phyloP scores from a whole-genome alignment of 306 rosid species.

The Prunus fruticosa region DNA sequence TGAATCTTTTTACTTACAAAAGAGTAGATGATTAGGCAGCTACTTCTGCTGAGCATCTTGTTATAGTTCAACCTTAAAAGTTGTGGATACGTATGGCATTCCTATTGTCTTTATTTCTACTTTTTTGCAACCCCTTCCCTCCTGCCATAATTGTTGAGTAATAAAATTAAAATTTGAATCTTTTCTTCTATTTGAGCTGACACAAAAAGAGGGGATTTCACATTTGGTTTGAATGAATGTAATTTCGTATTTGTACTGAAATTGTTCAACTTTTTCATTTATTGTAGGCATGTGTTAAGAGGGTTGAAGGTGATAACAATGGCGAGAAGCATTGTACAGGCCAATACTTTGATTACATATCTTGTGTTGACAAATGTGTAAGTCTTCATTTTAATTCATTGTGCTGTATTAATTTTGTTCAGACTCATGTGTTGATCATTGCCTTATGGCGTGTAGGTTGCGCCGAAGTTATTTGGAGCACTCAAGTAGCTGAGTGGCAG shows the following conservation, averaged over 20 bases:
- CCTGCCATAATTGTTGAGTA: background rate
- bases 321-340: slow-evolving; percentile 79
- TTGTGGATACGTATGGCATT: too few relatives aligned
- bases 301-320: slow-evolving; percentile 49
- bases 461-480: slow-evolving; percentile 2
- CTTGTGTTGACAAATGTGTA: slow-evolving; percentile 79
- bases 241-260: background rate
- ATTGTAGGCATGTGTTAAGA: slow-evolving; percentile 62
- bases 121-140: background rate
- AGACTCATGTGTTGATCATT: background rate
- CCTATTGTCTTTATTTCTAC: too few relatives aligned
- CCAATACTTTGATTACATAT: slow-evolving; percentile 73
- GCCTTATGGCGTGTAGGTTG: background rate
- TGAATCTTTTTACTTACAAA: background rate
- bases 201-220: background rate
- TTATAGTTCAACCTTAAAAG: too few relatives aligned
- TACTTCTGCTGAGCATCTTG: background rate
- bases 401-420: background rate
- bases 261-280: background rate
- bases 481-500: slow-evolving; percentile 3
- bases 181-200: background rate
- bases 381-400: slow-evolving; percentile 17
- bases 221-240: background rate
- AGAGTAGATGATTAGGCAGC: background rate
- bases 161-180: background rate